Conservation (phyloP, 2,329 filamentous ascomycete genomes). For the Periglandula ipomoeae region DNA sequence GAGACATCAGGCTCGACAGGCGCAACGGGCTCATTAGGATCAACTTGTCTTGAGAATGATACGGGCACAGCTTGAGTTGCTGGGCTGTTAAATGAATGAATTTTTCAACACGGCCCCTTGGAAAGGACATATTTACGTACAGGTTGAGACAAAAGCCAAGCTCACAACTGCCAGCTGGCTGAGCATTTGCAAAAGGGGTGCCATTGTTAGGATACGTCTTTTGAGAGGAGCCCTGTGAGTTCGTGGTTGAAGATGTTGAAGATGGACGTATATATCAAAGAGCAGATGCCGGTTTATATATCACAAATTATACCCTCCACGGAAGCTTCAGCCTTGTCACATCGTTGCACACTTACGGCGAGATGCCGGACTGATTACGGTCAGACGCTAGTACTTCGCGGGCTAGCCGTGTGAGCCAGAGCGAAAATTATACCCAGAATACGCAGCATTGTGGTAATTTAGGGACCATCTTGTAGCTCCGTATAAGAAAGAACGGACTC, state of each 20-base stretch:
- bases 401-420: neutral
- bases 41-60: neutral
- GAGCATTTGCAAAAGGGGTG: slow-evolving; percentile 7
- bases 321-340: too few relatives aligned
- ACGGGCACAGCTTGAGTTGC: neutral
- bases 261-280: neutral
- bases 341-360: too few relatives aligned
- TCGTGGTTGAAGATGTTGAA: neutral
- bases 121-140: slow-evolving; percentile 4
- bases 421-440: neutral
- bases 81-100: neutral
- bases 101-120: neutral
- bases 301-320: neutral
- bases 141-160: slow-evolving; percentile 14
- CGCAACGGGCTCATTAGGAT: too few relatives aligned
- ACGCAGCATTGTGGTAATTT: neutral
- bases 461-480: neutral
- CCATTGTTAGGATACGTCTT: slow-evolving; percentile 5
- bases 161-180: slow-evolving; percentile 14
- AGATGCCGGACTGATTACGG: too few relatives aligned
- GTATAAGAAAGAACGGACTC: neutral
- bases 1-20: neutral
- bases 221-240: neutral
- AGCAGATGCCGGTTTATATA: neutral
- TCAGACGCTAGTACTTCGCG: neutral